Evolutionary conservation across 1,284 basidiomycete genomes (phyloP).

Genomic region (Xanthoconium separans): DNA sequence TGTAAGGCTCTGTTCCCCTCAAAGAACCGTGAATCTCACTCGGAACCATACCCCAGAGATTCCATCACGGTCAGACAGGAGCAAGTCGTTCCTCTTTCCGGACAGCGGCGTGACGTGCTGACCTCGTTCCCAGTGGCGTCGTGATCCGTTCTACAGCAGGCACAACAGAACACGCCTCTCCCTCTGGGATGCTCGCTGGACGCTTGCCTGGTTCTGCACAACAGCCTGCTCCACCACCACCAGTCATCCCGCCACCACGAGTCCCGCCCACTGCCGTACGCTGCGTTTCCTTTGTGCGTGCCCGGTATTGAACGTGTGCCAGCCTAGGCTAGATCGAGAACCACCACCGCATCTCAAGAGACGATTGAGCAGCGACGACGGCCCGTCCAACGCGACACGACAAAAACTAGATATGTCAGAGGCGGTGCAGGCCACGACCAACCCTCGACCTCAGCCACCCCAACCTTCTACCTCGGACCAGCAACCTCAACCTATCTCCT

Average conservation of each 20-base stretch:
- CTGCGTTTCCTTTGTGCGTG: neutral
- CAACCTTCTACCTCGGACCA: neutral
- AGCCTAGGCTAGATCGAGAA: conserved; percentile 21
- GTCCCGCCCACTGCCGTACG: conserved; percentile 16
- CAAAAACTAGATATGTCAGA: conserved; percentile 14
- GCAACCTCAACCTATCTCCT: neutral
- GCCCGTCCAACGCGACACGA: conserved; percentile 7
- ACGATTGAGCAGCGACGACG: conserved; percentile 1
- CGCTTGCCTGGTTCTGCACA: neutral
- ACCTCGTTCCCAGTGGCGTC: conserved; percentile 14
- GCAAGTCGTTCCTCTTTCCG: conserved; percentile 12
- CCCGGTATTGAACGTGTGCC: neutral
- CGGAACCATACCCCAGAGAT: conserved; percentile 14
- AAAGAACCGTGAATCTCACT: conserved; percentile 7
- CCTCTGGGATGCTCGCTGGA: neutral
- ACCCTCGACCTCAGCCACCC: neutral
- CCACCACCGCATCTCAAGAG: conserved; percentile 13
- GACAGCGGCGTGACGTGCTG: conserved; percentile 1
- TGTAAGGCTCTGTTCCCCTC: conserved; percentile 14
- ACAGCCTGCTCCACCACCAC: neutral
- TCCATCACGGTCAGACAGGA: conserved; percentile 27
- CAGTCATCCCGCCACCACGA: neutral
- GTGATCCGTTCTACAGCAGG: conserved; percentile 14
- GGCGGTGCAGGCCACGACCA: neutral
- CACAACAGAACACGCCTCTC: neutral